Conservation (phyloP, 495 filamentous ascomycete genomes). For the Annulohypoxylon bovei region DNA sequence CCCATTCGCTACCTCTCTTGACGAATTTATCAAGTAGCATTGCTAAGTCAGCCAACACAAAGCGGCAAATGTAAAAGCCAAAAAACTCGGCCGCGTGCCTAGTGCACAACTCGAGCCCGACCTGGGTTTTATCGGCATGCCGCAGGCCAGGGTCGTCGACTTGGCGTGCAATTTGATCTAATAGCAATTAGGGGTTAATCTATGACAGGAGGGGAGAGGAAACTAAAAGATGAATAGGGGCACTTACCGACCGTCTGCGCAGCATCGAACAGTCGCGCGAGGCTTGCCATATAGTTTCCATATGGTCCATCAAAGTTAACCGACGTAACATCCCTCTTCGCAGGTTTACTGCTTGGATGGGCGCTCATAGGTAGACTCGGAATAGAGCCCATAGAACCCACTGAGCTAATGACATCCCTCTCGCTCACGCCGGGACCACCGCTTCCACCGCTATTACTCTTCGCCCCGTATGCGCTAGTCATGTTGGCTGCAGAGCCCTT, state of each 20-base stretch:
- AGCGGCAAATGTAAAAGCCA: conserved; percentile 94
- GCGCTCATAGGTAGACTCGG: conserved; percentile 84
- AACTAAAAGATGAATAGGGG: neutral
- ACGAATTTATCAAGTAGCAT: conserved; percentile 96
- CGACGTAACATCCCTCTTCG: conserved; percentile 73
- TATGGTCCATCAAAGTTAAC: conserved; percentile 84
- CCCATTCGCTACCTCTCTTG: conserved; percentile 96
- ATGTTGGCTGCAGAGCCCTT: conserved; percentile 79
- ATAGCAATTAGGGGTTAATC: conserved; percentile 16
- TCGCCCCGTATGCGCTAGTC: conserved; percentile 56
- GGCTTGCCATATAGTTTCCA: conserved; percentile 86
- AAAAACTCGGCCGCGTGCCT: conserved; percentile 98
- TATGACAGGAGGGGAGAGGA: neutral
- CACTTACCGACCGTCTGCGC: conserved; percentile 90
- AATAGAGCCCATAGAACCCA: conserved; percentile 62
- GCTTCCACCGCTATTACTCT: conserved; percentile 47
- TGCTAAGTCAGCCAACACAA: conserved; percentile 84
- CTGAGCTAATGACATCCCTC: conserved; percentile 34
- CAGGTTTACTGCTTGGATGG: conserved; percentile 65
- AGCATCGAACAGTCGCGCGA: conserved; percentile 93
- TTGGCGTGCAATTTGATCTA: conserved; percentile 96
- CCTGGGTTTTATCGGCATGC: conserved; percentile 82
- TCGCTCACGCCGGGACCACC: conserved; percentile 46
- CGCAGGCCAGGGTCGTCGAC: conserved; percentile 92
- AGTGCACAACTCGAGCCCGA: conserved; percentile 91